These are phyloP conservation scores for Stachybotrys chartarum DNA, from an alignment of 2,329 filamentous ascomycete genomes.

Conservation along the genomic window DNA sequence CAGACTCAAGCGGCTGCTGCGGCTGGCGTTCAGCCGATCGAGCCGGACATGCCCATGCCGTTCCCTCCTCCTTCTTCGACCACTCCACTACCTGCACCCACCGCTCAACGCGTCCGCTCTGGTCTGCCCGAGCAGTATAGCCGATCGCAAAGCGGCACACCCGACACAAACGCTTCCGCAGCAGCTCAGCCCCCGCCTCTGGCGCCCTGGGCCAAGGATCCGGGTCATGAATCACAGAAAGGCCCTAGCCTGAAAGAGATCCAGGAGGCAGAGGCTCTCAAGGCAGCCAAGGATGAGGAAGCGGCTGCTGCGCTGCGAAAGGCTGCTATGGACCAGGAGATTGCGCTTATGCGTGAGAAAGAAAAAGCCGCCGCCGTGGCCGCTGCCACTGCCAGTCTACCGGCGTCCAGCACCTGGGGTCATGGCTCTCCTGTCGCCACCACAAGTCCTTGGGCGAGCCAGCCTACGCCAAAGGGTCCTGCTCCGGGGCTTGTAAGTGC, in stretches of 20 bases:
- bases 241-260: constrained; percentile 94
- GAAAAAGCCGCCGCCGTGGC: constrained; percentile 48
- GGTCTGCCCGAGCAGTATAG: constrained; percentile 71
- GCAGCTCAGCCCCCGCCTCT: constrained; percentile 58
- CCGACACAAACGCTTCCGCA: constrained; percentile 39
- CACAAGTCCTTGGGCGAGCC: constrained; percentile 63
- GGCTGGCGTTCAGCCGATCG: constrained; percentile 38
- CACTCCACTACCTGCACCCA: constrained; percentile 81
- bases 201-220: constrained; percentile 92
- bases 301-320: constrained; percentile 70
- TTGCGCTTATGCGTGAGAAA: constrained; percentile 50
- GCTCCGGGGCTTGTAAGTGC: constrained; percentile 13
- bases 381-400: constrained; percentile 68
- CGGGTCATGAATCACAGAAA: constrained; percentile 60
- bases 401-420: constrained; percentile 84
- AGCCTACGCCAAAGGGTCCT: constrained; percentile 37
- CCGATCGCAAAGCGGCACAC: constrained; percentile 72
- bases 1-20: constrained; percentile 54
- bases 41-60: constrained; percentile 65
- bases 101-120: constrained; percentile 75
- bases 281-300: constrained; percentile 84
- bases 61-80: constrained; percentile 65
- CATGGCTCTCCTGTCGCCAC: constrained; percentile 64
- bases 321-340: constrained; percentile 73
- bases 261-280: constrained; percentile 89